Base-by-base conservation (phyloP, 2,329 filamentous ascomycete genomes). In the Nannizziopsis barbatae region DNA sequence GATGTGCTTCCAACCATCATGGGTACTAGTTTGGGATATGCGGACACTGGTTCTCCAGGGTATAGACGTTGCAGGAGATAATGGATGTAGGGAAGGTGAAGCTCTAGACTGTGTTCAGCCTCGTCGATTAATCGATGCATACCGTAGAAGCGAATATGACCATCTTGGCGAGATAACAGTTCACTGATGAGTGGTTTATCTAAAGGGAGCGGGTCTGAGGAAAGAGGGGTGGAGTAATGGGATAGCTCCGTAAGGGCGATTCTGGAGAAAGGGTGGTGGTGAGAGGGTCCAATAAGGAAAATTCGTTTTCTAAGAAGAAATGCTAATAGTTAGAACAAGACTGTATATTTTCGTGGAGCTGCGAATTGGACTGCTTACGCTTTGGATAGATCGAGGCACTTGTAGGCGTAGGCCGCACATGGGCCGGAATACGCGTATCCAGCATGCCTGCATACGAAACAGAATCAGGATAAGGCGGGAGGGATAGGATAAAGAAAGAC, bases 391-490 rank as follows among this genome's bases (percentile, higher is more conserved):
- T 96, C 88, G 43, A 94, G 80, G 5, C 79, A 77, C 66, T 86
- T 92, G 70, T 96, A 98, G 7, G 92, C 92, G 81, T 87, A 96
- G 38, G 89, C 92, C 38, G 92, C 92, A 56, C 87, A 90, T 35
- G 82, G 79, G 6, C 92, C 92, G 3, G 92, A 98, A 72, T 90
- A 96, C 1, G 78, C 72, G 69, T 95, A 98, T 52, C 92, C 92
- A 51, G 92, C 92, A 65, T 98, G 92, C 52, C 90, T 95, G 57
- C 30, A 58, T 56, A 51, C 53, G 51, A 49, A 42, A 51, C 58
- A 60, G 63, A 57, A 52, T 35, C 32, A 45, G 15, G 32, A 27
- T 33, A 38, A 27, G 20, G 27, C 8, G 12, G 12, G 12, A 12
- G 11, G 12, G 31, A 35, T 36, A 4, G 33, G 35, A 6, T 7